These are phyloP conservation scores for Desmodesmus armatus DNA, from an alignment of 139 green algal genomes.

Conservation along the genomic window DNA sequence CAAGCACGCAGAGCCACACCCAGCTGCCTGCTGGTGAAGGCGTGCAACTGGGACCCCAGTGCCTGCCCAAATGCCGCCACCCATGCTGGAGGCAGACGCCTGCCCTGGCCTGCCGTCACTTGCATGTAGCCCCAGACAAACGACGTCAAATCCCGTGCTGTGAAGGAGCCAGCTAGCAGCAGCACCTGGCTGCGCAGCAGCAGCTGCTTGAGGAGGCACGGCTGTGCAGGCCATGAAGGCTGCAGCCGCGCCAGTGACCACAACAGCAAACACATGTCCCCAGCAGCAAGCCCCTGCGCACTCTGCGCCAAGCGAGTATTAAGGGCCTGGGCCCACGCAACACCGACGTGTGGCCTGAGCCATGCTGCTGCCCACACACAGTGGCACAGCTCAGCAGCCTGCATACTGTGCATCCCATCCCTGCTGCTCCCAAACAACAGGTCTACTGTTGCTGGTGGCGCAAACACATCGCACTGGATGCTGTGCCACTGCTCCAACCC, in stretches of 20 bases:
- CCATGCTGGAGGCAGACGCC: background rate
- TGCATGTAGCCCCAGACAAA: background rate
- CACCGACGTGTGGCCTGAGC: background rate
- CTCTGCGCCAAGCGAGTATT: background rate
- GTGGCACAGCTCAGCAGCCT: background rate
- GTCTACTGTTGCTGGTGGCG: background rate
- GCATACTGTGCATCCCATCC: background rate
- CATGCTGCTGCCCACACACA: background rate
- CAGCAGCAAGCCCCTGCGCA: background rate
- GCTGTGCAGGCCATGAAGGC: background rate
- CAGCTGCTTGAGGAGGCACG: background rate
- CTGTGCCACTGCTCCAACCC: background rate
- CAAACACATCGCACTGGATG: background rate
- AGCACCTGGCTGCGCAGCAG: background rate
- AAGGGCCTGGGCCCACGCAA: background rate
- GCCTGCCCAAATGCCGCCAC: background rate
- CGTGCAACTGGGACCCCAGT: background rate
- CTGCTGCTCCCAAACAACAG: background rate
- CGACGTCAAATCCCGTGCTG: background rate
- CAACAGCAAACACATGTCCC: conserved; percentile 10
- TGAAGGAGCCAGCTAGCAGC: background rate
- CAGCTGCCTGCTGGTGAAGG: background rate
- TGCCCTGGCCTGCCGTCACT: background rate
- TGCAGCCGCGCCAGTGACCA: background rate
- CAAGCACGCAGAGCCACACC: background rate